Base-by-base conservation (phyloP, 225 moss, liverwort and hornwort genomes). In the Rhytidiadelphus loreus region DNA sequence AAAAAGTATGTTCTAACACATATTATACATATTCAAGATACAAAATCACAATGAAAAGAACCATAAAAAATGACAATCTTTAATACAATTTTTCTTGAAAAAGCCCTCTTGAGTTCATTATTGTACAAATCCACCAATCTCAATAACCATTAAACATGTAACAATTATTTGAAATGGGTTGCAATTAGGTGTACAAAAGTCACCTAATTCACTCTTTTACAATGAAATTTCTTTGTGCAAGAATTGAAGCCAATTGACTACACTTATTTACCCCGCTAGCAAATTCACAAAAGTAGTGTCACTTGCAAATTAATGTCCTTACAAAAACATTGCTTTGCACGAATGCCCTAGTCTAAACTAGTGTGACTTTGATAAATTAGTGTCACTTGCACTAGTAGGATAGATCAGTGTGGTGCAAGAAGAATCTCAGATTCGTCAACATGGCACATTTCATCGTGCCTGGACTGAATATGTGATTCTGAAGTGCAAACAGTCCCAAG, bases 381-480 rank as follows among this genome's bases (percentile, higher is more conserved):
- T 72, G 9, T 44, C 72, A 46, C 29, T 72, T 72, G 30, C 6
- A 29, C 46, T 41, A 24, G 5, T 70, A 70, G 24, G 69, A 69
- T 69, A 69, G 39, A 69, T 44, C 4, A 46, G 7, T 29, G 17
- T 46, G 6, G 16, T 17, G 6, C 73, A 18, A 7, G 18, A 30
- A 46, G 73, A 46, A 30, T 29, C 46, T 50, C 8, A 8, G 8
- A 75, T 75, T 52, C 3, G 8, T 75, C 20, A 12, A 11, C 19
- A 11, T 1, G 2, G 1, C 33, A 52, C 33, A 50, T 50, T 75
- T 75, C 21, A 20, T 33, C 0, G 4, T 32, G 12, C 12, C 0
- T 21, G 33, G 33, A 50, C 50, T 33, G n/a, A n/a, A n/a, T n/a
- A n/a, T 33, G 33, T 13, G 13, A 21, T 50, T 4, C 3, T 21